Conservation (phyloP, 2,329 filamentous ascomycete species). For the Exophiala xenobiotica region DNA sequence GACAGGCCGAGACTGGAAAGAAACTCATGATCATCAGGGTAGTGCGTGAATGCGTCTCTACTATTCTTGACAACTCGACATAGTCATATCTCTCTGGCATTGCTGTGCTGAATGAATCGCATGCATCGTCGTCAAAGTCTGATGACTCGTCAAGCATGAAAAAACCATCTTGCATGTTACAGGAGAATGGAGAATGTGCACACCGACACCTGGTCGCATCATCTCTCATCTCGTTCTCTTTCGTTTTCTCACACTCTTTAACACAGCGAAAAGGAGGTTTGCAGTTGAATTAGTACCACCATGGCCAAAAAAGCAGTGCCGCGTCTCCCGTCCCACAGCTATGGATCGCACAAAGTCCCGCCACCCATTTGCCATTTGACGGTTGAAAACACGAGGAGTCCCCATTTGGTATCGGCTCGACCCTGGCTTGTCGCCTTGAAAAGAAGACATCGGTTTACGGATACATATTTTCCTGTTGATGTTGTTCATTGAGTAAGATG, state of each 20-base stretch:
- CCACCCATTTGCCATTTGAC: conserved; percentile 10
- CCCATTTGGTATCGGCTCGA: conserved; percentile 9
- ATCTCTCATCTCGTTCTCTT: conserved; percentile 1
- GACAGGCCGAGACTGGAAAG: too few species aligned
- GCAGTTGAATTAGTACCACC: conserved; percentile 15
- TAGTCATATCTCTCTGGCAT: conserved; percentile 10
- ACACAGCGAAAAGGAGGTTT: conserved; percentile 15
- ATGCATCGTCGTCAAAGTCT: conserved; percentile 4
- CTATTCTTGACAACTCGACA: conserved; percentile 17
- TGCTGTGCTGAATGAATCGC: neutral
- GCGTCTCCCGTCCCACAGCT: conserved; percentile 9
- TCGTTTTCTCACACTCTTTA: conserved; percentile 9
- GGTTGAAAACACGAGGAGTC: conserved; percentile 13
- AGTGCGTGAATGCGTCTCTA: conserved; percentile 11
- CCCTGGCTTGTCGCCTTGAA: neutral
- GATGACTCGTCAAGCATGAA: conserved; percentile 15
- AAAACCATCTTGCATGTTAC: conserved; percentile 18
- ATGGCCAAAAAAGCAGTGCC: conserved; percentile 17
- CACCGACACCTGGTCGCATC: conserved; percentile 5
- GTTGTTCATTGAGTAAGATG: conserved; percentile 3
- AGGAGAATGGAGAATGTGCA: conserved; percentile 11
- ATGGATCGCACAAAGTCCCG: conserved; percentile 5
- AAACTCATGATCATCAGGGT: too few species aligned
- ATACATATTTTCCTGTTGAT: conserved; percentile 5
- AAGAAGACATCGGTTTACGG: neutral